phyloP scores from a whole-genome alignment of 306 rosid genomes.

The Benincasa hispida region DNA sequence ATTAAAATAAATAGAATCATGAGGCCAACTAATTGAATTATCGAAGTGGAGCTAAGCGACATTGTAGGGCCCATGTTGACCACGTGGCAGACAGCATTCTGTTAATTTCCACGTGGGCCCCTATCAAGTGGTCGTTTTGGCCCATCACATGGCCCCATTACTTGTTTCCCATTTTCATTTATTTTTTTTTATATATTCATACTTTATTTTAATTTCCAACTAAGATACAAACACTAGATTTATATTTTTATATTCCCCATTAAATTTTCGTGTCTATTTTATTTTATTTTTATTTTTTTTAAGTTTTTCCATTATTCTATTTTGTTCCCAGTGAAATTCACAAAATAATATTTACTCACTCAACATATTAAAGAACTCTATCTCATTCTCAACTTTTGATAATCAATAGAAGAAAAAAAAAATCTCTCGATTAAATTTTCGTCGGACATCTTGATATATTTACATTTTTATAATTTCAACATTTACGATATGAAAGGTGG shows the following conservation, averaged over 20 bases:
- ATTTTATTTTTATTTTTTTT: not conserved
- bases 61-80: conserved; percentile 66
- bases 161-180: not conserved
- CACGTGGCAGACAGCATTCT: conserved; percentile 87
- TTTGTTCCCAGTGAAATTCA: not conserved
- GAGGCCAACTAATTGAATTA: conserved; percentile 1
- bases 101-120: conserved; percentile 40
- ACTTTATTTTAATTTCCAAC: not conserved
- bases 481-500: no score
- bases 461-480: no score
- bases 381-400: no score
- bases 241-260: not conserved
- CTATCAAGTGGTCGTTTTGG: conserved; percentile 13
- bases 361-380: no score
- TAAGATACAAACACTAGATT: not conserved
- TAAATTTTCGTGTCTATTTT: not conserved
- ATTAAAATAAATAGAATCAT: not conserved
- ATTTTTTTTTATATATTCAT: no score
- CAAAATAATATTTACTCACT: no score
- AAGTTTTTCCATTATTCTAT: not conserved
- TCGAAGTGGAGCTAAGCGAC: conserved; percentile 27
- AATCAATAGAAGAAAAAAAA: no score
- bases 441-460: no score
- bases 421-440: no score
- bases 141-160: conserved; percentile 50